Percentiles rank a stretch among this genome's conserved stretches.
Evolutionary conservation across 495 filamentous ascomycete genomes (phyloP).

Genomic region (Aspergillus saccharolyticus): DNA sequence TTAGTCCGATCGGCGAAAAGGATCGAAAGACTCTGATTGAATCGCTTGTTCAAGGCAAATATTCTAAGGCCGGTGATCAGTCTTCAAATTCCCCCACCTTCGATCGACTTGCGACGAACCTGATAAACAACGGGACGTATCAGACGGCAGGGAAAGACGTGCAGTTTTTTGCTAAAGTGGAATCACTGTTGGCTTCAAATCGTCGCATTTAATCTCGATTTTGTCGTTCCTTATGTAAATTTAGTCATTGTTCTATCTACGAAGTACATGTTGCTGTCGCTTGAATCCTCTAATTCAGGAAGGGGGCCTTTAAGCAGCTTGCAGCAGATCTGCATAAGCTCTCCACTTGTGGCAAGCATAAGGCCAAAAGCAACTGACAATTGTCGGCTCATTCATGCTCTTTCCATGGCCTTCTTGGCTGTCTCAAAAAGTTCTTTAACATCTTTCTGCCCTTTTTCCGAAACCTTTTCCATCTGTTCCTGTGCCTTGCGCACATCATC

Average conservation of each 20-base stretch:
- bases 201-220: conserved; percentile 22
- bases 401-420: conserved; percentile 55
- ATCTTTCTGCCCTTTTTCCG: conserved; percentile 62
- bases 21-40: conserved; percentile 61
- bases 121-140: conserved; percentile 44
- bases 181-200: conserved; percentile 33
- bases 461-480: conserved; percentile 67
- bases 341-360: background rate
- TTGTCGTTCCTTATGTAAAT: conserved; percentile 23
- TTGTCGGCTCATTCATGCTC: conserved; percentile 18
- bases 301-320: too few species aligned
- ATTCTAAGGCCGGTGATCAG: conserved; percentile 20
- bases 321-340: background rate
- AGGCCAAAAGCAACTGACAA: background rate
- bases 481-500: conserved; percentile 66
- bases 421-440: conserved; percentile 66
- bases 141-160: conserved; percentile 35
- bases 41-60: conserved; percentile 59
- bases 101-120: conserved; percentile 32
- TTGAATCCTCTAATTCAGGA: too few species aligned
- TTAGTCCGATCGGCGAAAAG: conserved; percentile 48
- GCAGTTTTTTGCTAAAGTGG: conserved; percentile 39
- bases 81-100: conserved; percentile 26
- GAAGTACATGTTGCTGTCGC: background rate
- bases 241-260: background rate